Evolutionary conservation across 1,139 yeast genomes (phyloP).

Genomic region (Suhomyces maxii): DNA sequence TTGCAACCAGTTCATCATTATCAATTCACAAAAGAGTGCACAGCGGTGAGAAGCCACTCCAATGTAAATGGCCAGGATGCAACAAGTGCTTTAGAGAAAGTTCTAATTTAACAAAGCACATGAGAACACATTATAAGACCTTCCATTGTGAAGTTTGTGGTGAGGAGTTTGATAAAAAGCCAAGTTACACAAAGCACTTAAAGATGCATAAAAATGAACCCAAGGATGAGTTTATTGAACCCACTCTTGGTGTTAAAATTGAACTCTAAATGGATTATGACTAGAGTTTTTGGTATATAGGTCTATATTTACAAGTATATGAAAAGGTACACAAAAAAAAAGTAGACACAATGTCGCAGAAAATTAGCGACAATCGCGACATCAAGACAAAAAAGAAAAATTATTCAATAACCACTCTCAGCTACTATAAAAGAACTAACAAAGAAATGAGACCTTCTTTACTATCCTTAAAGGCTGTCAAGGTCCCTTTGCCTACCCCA

Average conservation of each 20-base stretch:
- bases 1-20: constrained; percentile 55
- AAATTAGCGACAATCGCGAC: not conserved
- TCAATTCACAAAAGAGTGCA: constrained; percentile 57
- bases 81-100: constrained; percentile 85
- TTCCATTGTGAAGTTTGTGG: constrained; percentile 55
- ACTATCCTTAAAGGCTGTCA: constrained; percentile 24
- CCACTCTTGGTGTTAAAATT: not conserved
- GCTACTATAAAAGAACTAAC: not conserved
- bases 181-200: constrained; percentile 42
- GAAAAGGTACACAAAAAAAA: not conserved
- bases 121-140: constrained; percentile 61
- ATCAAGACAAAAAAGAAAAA: constrained; percentile 2
- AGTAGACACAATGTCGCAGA: not conserved
- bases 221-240: not conserved
- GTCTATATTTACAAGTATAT: not conserved
- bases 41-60: constrained; percentile 72
- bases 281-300: not conserved
- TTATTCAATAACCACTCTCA: not conserved
- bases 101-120: constrained; percentile 84
- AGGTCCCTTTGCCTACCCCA: constrained; percentile 22
- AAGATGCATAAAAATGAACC: constrained; percentile 19
- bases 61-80: constrained; percentile 79
- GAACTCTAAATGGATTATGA: not conserved
- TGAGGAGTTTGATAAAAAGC: constrained; percentile 49
- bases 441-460: constrained; percentile 30